A percentile compares a stretch with the other conserved stretches of the same genome.
Evolutionary conservation across 139 green algal genomes (phyloP).

Genomic region (Closterium sp.): DNA sequence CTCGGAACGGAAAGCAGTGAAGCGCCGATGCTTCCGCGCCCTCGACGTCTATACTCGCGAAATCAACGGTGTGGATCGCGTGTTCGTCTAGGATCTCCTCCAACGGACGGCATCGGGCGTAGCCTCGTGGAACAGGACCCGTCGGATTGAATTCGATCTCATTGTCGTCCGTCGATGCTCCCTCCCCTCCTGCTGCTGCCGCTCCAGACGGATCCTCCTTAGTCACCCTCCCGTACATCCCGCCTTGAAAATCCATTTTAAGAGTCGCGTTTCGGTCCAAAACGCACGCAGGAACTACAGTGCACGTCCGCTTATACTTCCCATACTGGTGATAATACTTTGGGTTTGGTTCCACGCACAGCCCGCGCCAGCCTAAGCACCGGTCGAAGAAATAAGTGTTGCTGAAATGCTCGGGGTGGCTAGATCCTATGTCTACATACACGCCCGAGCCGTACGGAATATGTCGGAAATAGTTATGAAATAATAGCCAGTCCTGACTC

Average conservation of each 20-base stretch:
- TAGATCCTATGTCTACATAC: not conserved
- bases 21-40: not conserved
- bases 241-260: not conserved
- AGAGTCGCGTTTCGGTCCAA: not conserved
- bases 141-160: not conserved
- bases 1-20: not conserved
- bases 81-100: not conserved
- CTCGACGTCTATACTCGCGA: not conserved
- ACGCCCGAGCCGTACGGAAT: not conserved
- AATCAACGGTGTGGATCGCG: not conserved
- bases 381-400: slow-evolving; percentile 12
- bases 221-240: not conserved
- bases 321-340: not conserved
- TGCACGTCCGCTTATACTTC: not conserved
- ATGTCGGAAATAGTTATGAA: not conserved
- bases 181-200: not conserved
- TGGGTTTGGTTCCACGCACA: slow-evolving; percentile 4
- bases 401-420: not conserved
- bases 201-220: not conserved
- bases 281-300: not conserved
- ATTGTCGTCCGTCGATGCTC: not conserved
- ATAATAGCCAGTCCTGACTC: not conserved
- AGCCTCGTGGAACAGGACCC: not conserved
- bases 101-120: not conserved
- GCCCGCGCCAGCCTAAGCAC: not conserved